phyloP scores from a whole-genome alignment of 2,329 filamentous ascomycete genomes.

The Scytalidium sp. region DNA sequence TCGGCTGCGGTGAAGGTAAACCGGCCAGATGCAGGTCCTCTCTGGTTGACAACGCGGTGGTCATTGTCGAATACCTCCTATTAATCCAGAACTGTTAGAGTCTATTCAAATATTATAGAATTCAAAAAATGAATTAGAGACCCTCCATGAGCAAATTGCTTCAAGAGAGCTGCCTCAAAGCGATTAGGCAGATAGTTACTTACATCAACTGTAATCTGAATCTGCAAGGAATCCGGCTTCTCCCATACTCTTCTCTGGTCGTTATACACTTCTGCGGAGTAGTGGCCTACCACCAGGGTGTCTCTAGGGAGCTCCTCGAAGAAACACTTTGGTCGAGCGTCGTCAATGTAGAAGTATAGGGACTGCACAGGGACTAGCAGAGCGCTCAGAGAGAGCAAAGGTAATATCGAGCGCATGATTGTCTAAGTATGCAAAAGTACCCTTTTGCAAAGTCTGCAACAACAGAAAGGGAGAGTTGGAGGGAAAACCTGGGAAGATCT shows the following conservation, averaged over 20 bases:
- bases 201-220: slow-evolving; percentile 89
- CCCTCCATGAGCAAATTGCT: too few relatives aligned
- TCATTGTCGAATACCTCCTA: slow-evolving; percentile 95
- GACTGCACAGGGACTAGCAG: slow-evolving; percentile 66
- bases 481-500: too few relatives aligned
- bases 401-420: slow-evolving; percentile 58
- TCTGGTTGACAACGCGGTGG: slow-evolving; percentile 90
- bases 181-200: slow-evolving; percentile 18
- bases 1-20: slow-evolving; percentile 97
- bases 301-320: slow-evolving; percentile 97
- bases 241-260: slow-evolving; percentile 65
- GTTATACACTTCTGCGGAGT: slow-evolving; percentile 81
- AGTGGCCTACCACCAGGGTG: slow-evolving; percentile 92
- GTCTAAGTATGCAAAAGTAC: background rate
- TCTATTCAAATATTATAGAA: too few relatives aligned
- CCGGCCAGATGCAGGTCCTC: slow-evolving; percentile 70
- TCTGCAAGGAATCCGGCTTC: slow-evolving; percentile 71
- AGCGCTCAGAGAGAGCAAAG: slow-evolving; percentile 63
- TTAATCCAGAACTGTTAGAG: background rate
- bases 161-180: slow-evolving; percentile 3
- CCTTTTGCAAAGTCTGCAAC: too few relatives aligned
- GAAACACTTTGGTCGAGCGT: slow-evolving; percentile 86
- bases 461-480: too few relatives aligned
- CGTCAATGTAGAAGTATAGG: slow-evolving; percentile 95
- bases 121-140: background rate